phyloP scores from a whole-genome alignment of 768 basidiomycete species.

The Termitomyces sp. region DNA sequence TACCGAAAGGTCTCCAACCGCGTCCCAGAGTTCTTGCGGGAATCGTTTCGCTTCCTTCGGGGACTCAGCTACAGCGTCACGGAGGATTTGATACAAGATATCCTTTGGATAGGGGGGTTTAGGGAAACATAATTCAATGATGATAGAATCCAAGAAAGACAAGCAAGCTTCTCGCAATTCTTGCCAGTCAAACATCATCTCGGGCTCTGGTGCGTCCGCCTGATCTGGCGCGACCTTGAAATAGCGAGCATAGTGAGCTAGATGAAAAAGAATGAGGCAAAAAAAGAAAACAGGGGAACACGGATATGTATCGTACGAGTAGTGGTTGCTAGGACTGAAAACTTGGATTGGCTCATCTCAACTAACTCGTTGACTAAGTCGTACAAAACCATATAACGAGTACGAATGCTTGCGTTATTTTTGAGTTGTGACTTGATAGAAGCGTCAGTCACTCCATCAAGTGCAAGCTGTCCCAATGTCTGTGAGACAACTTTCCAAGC shows the following conservation, averaged over 20 bases:
- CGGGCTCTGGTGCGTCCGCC: conserved; percentile 41
- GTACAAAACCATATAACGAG: conserved; percentile 61
- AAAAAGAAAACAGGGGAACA: background rate
- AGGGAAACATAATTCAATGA: conserved; percentile 82
- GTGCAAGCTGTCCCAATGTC: conserved; percentile 52
- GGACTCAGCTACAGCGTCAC: conserved; percentile 70
- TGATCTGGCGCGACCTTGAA: conserved; percentile 47
- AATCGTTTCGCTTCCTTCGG: conserved; percentile 75
- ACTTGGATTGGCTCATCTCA: conserved; percentile 58
- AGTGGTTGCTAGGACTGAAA: conserved; percentile 68
- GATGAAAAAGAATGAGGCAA: conserved; percentile 5
- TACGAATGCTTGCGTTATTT: conserved; percentile 47
- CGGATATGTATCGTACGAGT: conserved; percentile 49
- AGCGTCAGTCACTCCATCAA: conserved; percentile 52
- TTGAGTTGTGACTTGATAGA: conserved; percentile 54
- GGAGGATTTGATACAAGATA: conserved; percentile 64
- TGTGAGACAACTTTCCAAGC: conserved; percentile 76
- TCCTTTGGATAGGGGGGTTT: conserved; percentile 63
- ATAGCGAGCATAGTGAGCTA: conserved; percentile 72
- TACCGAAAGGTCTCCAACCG: conserved; percentile 79
- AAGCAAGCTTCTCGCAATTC: conserved; percentile 61
- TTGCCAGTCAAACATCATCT: conserved; percentile 65
- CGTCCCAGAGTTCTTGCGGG: conserved; percentile 78
- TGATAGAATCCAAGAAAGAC: conserved; percentile 82
- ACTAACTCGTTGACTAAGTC: conserved; percentile 63